Percentiles rank a stretch among this genome's conserved stretches.
Conservation (phyloP, 192 early-diverging fungal genomes). For the Linnemannia elongata region DNA sequence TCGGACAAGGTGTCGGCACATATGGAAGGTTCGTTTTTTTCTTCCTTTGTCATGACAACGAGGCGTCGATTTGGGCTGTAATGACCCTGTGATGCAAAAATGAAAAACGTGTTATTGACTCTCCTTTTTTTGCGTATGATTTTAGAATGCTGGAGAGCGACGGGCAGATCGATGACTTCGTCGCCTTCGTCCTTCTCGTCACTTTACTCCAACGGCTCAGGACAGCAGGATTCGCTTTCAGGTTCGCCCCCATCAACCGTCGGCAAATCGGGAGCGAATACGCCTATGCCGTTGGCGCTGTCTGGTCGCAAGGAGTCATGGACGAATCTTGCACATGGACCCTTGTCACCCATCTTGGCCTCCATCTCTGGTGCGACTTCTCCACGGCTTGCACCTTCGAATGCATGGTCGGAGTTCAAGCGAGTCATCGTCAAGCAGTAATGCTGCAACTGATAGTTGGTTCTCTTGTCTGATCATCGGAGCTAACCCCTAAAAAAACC, state of each 20-base stretch:
- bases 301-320: conserved; percentile 48
- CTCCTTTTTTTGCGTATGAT: neutral
- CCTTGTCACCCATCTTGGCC: conserved; percentile 44
- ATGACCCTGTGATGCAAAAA: neutral
- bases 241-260: conserved; percentile 14
- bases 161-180: conserved; percentile 17
- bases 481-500: neutral
- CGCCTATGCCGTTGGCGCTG: conserved; percentile 15
- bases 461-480: too few relatives aligned
- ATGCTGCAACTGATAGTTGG: neutral
- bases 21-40: conserved; percentile 44
- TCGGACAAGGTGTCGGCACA: conserved; percentile 48
- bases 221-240: conserved; percentile 8
- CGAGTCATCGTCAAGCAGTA: conserved; percentile 50
- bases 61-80: neutral
- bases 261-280: neutral
- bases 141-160: conserved; percentile 47
- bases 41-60: neutral
- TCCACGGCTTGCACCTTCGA: conserved; percentile 39
- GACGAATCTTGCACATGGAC: conserved; percentile 47
- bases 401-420: conserved; percentile 58
- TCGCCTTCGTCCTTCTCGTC: conserved; percentile 49
- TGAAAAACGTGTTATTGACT: neutral
- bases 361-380: conserved; percentile 51
- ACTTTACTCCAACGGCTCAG: conserved; percentile 15